Evolutionary conservation across 352 stramenopile genomes (phyloP).

Genomic region (Globisporangium middletonii): DNA sequence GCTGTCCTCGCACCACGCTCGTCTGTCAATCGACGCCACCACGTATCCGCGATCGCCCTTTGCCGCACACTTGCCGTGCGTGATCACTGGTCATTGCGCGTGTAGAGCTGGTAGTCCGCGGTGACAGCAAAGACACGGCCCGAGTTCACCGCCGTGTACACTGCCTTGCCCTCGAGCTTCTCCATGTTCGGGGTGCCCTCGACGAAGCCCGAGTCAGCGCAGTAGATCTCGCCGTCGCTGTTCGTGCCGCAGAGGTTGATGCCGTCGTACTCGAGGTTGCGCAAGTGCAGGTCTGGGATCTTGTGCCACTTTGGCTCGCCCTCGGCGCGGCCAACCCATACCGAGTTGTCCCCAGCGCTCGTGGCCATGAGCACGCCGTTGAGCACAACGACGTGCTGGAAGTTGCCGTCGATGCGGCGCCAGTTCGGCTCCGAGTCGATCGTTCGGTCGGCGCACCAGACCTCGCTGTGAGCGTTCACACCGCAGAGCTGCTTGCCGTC

Average conservation of each 20-base stretch:
- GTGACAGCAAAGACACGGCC: conserved; percentile 9
- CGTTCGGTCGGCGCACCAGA: conserved; percentile 21
- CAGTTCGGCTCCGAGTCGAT: conserved; percentile 13
- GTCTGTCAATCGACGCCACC: too few relatives aligned
- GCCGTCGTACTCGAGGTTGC: conserved; percentile 23
- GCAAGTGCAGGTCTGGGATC: conserved; percentile 11
- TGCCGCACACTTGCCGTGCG: background rate
- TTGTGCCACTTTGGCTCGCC: conserved; percentile 20
- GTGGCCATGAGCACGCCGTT: conserved; percentile 10
- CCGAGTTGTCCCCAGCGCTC: conserved; percentile 12
- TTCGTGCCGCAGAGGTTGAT: conserved; percentile 17
- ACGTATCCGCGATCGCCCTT: background rate
- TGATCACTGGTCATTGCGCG: conserved; percentile 3
- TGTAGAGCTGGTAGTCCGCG: conserved; percentile 8
- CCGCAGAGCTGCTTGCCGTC: conserved; percentile 26
- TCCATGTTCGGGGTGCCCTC: conserved; percentile 6
- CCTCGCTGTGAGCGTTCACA: conserved; percentile 9
- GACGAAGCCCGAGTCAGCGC: conserved; percentile 8
- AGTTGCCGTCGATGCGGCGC: background rate
- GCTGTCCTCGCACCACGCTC: too few relatives aligned
- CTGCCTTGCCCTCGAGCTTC: conserved; percentile 5
- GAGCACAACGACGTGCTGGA: conserved; percentile 11
- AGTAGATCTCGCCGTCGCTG: conserved; percentile 11
- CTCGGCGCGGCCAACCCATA: conserved; percentile 12
- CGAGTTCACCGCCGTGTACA: conserved; percentile 1